Conservation (phyloP, 192 early-diverging fungal genomes). For the Kickxella alabastrina region DNA sequence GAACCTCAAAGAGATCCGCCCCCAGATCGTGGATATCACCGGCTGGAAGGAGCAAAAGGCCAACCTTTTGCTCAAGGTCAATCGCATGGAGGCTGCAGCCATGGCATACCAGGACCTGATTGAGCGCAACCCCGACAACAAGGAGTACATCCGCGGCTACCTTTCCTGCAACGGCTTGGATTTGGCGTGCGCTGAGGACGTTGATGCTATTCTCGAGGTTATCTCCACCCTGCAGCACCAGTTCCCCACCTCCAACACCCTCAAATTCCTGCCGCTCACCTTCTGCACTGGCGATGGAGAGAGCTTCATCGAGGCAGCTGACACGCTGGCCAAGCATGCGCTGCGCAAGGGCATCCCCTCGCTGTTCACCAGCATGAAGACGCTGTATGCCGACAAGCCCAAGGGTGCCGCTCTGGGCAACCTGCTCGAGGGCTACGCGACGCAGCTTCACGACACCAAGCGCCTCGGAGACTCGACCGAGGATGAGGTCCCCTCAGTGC, state of each 20-base stretch:
- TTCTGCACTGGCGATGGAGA: slow-evolving; percentile 72
- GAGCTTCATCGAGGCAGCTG: slow-evolving; percentile 58
- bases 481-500: slow-evolving; percentile 71
- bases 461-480: slow-evolving; percentile 48
- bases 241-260: slow-evolving; percentile 79
- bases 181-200: slow-evolving; percentile 17
- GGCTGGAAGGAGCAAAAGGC: slow-evolving; percentile 75
- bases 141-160: slow-evolving; percentile 67
- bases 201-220: slow-evolving; percentile 42
- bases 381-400: slow-evolving; percentile 58
- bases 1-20: slow-evolving; percentile 70
- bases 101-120: slow-evolving; percentile 72
- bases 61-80: slow-evolving; percentile 60
- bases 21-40: slow-evolving; percentile 69
- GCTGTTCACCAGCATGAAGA: slow-evolving; percentile 78
- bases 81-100: slow-evolving; percentile 68
- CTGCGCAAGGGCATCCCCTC: slow-evolving; percentile 95
- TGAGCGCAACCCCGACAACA: slow-evolving; percentile 76
- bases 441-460: slow-evolving; percentile 44
- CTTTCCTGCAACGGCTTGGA: slow-evolving; percentile 52
- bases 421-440: slow-evolving; percentile 62
- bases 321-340: slow-evolving; percentile 63
- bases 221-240: slow-evolving; percentile 55
- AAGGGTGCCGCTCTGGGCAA: slow-evolving; percentile 69
- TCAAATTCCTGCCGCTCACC: slow-evolving; percentile 72